phyloP scores from a whole-genome alignment of 257 asterid genomes.

The Leptodermis oblonga region DNA sequence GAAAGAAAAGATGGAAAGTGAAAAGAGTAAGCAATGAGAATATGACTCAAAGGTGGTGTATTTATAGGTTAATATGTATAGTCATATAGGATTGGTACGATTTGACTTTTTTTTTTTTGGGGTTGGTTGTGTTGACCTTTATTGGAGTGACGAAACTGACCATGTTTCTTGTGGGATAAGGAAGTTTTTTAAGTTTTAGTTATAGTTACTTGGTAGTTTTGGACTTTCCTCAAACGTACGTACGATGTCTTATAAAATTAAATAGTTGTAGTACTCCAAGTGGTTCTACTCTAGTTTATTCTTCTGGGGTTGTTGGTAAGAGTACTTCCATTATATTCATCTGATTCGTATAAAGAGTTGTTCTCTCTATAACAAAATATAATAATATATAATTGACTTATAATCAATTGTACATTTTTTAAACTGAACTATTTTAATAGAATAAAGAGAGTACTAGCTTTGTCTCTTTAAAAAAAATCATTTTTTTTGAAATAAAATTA shows the following conservation, averaged over 20 bases:
- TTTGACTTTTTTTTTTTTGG: conserved; percentile 18
- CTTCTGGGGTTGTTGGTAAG: not conserved
- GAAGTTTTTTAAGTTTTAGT: not conserved
- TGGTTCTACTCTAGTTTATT: too few relatives aligned
- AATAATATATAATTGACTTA: too few relatives aligned
- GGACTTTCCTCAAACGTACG: conserved; percentile 2
- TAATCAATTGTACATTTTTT: too few relatives aligned
- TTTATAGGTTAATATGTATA: conserved; percentile 9
- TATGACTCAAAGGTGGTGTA: not conserved
- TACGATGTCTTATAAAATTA: too few relatives aligned
- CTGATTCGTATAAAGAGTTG: too few relatives aligned
- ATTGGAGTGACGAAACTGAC: conserved; percentile 14
- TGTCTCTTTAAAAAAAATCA: too few relatives aligned
- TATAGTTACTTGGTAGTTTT: conserved; percentile 10
- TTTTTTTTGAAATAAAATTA: too few relatives aligned
- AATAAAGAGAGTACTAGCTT: too few relatives aligned
- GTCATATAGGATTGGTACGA: not conserved
- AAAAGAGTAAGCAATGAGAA: not conserved
- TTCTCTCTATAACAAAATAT: too few relatives aligned
- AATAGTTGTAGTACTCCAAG: too few relatives aligned
- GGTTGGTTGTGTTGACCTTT: conserved; percentile 16
- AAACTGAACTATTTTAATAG: too few relatives aligned
- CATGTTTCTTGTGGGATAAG: conserved; percentile 19
- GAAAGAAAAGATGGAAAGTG: not conserved
- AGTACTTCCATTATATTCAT: too few relatives aligned